Percentiles rank a stretch among this genome's conserved stretches.
Evolutionary conservation across 257 asterid genomes (phyloP).

Genomic region (Nyctanthes arbortristis): DNA sequence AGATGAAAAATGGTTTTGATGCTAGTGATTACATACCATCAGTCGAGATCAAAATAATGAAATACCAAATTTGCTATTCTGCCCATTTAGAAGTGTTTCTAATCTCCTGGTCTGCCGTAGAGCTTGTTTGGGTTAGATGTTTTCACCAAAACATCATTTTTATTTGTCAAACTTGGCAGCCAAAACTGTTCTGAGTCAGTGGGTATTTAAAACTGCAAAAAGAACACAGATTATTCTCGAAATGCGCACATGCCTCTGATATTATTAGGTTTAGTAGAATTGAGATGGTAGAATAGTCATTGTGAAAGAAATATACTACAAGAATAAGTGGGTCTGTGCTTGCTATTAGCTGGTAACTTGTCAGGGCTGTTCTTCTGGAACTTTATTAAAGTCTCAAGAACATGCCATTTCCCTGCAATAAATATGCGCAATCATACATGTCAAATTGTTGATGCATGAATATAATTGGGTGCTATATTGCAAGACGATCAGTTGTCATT

Average conservation of each 20-base stretch:
- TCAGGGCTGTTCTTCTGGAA: not conserved
- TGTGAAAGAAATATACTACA: too few relatives aligned
- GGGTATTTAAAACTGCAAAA: too few relatives aligned
- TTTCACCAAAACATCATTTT: too few relatives aligned
- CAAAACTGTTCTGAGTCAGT: too few relatives aligned
- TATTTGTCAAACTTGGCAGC: too few relatives aligned
- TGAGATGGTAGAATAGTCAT: too few relatives aligned
- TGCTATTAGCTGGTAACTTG: not conserved
- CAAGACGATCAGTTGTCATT: not conserved
- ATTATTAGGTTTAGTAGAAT: too few relatives aligned
- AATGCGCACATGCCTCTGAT: too few relatives aligned
- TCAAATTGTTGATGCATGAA: not conserved
- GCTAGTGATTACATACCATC: not conserved
- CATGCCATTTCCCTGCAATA: not conserved
- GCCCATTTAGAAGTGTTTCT: not conserved
- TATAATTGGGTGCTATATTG: not conserved
- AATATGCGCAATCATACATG: not conserved
- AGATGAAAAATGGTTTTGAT: not conserved
- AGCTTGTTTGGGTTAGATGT: not conserved
- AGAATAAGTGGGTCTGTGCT: too few relatives aligned
- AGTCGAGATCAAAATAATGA: not conserved
- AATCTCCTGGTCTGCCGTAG: not conserved
- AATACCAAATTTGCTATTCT: not conserved
- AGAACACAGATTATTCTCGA: too few relatives aligned
- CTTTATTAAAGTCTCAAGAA: too few relatives aligned